Evolutionary conservation across 2,329 filamentous ascomycete species (phyloP).

Genomic region (Akanthomyces uredinophilus): DNA sequence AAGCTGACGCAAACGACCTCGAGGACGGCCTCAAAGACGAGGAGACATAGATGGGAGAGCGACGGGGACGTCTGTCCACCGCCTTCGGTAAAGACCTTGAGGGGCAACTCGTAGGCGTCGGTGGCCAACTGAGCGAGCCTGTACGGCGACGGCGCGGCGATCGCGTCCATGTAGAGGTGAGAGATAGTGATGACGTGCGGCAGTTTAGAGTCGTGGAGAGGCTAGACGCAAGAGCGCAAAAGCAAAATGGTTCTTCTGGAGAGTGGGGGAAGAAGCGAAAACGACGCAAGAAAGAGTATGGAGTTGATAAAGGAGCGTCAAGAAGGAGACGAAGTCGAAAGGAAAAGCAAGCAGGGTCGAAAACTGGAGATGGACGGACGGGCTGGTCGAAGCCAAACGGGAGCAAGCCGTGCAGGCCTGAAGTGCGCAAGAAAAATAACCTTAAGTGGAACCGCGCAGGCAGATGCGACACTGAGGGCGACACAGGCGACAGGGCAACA

Average conservation of each 20-base stretch:
- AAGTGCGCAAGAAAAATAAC: conserved; percentile 11
- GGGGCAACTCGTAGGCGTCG: conserved; percentile 36
- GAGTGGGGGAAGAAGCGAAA: background rate
- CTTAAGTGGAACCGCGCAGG: conserved; percentile 9
- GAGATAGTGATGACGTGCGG: conserved; percentile 1
- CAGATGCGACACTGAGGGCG: conserved; percentile 10
- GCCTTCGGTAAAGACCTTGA: conserved; percentile 35
- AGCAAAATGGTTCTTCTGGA: background rate
- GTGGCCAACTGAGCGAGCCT: conserved; percentile 36
- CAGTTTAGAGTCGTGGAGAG: background rate
- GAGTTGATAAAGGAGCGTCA: background rate
- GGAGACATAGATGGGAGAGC: conserved; percentile 64
- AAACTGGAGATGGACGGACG: conserved; percentile 1
- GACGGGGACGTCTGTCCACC: conserved; percentile 56
- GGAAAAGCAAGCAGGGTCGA: background rate
- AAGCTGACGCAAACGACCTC: conserved; percentile 93
- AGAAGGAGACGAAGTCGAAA: conserved; percentile 6
- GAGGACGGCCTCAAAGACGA: conserved; percentile 91
- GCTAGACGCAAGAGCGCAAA: background rate
- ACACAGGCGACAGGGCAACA: background rate
- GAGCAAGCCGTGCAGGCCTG: conserved; percentile 1
- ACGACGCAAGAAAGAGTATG: background rate
- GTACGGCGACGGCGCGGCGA: conserved; percentile 42
- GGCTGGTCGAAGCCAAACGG: background rate
- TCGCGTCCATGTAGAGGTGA: conserved; percentile 30